Base-by-base conservation (phyloP, 2,329 filamentous ascomycete species). In the Talaromyces pinophilus region DNA sequence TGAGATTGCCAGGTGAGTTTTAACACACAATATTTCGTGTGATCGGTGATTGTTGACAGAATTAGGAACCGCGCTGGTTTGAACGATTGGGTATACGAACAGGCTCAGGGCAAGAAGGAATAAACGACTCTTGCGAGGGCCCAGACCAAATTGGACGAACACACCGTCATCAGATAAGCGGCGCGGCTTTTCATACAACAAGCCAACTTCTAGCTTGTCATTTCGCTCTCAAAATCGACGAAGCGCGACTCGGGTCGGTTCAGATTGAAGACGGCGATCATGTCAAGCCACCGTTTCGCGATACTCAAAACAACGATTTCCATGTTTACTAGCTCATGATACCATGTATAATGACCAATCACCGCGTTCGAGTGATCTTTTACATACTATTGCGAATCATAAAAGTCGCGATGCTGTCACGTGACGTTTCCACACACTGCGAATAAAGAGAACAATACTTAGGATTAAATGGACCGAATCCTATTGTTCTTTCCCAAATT, bases 61-160 rank as follows among this genome's bases (percentile, higher is more conserved):
- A 13, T n/a, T 50, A 89, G 89, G 72, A 99, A 99, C 81, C 90
- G 90, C 68, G 86, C 87, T 63, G 94, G 94, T 33, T 81, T 98
- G 67, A 99, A 99, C 75, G 95, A 99, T 80, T 99, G 95, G 95
- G 88, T 99, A 69, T 95, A 94, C 79, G 93, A 98, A 81, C 86
- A 92, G 77, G 87, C 89, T 1, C 88, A 67, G 28, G 65, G 25
- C 35, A 94, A 73, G 84, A 85, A 65, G 82, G 86, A 71, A 86
- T 85, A 77, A 78, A 80, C 30, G 19, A 11, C 28, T 13, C n/a
- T 28, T 17, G 25, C 17, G 28, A 62, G 11, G 15, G 38, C 6
- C 15, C 5, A 25, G n/a, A 40, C 54, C 54, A 57, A 15, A n/a
- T n/a, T 13, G 17, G 50, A 33, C 28, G 28, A 28, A n/a, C 13